Conservation (phyloP, 2,329 filamentous ascomycete species). For the Trichoderma sp. region DNA sequence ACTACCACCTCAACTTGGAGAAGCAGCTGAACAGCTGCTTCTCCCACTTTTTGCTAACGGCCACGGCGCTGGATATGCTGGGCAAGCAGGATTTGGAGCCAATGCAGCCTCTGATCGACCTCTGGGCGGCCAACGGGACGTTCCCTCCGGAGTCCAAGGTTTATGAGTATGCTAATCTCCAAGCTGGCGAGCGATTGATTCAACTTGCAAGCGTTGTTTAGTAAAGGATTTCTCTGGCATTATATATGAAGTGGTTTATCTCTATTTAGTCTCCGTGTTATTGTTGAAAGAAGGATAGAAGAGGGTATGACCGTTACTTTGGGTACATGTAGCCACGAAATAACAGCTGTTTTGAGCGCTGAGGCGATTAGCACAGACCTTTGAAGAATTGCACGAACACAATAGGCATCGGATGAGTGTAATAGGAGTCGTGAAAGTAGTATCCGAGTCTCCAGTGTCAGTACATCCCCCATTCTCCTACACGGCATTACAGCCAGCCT, state of each 20-base stretch:
- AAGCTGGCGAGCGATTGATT: constrained; percentile 60
- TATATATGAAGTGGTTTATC: background rate
- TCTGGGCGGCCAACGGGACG: constrained; percentile 87
- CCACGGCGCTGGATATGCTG: constrained; percentile 79
- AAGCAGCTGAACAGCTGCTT: constrained; percentile 87
- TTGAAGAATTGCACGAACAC: background rate
- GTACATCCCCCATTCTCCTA: no score
- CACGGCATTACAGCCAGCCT: background rate
- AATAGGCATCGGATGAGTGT: no score
- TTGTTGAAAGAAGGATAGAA: constrained; percentile 8
- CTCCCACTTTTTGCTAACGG: constrained; percentile 79
- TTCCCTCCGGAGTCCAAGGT: constrained; percentile 75
- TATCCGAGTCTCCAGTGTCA: background rate
- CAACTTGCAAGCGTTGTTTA: constrained; percentile 46
- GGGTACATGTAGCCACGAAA: background rate
- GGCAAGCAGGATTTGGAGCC: constrained; percentile 89
- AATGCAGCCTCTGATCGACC: constrained; percentile 90
- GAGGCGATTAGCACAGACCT: background rate
- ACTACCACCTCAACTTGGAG: constrained; percentile 79
- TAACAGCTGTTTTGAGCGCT: constrained; percentile 6
- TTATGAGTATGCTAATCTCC: constrained; percentile 64
- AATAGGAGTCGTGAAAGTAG: background rate
- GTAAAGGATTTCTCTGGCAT: constrained; percentile 26
- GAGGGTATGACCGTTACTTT: constrained; percentile 37
- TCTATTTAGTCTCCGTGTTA: background rate